These are phyloP conservation scores for Eucalyptus rudis DNA, from an alignment of 345 rosid species.

Conservation along the genomic window DNA sequence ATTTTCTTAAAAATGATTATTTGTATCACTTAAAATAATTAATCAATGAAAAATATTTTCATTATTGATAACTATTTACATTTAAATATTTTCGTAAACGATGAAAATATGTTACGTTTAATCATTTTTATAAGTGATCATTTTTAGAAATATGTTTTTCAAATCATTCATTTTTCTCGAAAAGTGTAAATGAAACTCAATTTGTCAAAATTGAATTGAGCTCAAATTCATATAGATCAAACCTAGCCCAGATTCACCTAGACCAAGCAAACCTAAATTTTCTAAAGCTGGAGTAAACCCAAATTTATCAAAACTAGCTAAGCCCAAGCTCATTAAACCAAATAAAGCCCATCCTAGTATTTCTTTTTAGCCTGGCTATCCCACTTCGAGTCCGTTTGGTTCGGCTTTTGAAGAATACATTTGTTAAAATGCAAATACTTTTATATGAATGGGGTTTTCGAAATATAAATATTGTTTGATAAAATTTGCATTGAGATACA, in stretches of 20 bases:
- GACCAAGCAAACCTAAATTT: neutral
- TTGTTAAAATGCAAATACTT: too few relatives aligned
- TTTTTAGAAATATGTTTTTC: rapidly evolving
- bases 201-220: neutral
- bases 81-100: rapidly evolving
- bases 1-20: too few relatives aligned
- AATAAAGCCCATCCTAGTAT: neutral
- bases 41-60: neutral
- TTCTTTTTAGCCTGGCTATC: neutral
- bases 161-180: neutral
- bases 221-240: neutral
- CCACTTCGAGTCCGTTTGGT: neutral
- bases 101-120: too few relatives aligned
- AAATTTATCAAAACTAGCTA: too few relatives aligned
- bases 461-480: too few relatives aligned
- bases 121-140: too few relatives aligned
- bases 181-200: neutral
- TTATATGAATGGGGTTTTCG: too few relatives aligned
- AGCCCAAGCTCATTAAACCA: neutral
- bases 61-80: too few relatives aligned
- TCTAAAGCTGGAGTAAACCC: too few relatives aligned
- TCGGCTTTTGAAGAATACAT: too few relatives aligned
- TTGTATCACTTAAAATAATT: too few relatives aligned
- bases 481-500: too few relatives aligned
- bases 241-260: neutral